These are phyloP conservation scores for Pseudoturritis turrita DNA, from an alignment of 345 rosid genomes.

Conservation along the genomic window DNA sequence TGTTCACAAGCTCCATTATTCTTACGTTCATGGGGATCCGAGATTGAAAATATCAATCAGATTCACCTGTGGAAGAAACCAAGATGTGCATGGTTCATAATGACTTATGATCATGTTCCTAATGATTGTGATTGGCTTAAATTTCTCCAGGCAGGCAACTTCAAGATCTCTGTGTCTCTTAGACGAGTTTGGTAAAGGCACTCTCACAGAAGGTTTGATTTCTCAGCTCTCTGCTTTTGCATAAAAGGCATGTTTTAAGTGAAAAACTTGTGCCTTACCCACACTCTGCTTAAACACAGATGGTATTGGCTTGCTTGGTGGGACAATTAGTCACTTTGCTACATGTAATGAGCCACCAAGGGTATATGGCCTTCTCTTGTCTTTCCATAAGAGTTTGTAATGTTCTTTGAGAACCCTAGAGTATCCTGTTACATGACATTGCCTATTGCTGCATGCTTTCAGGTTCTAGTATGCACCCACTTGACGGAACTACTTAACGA, in stretches of 20 bases:
- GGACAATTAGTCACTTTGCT: constrained; percentile 72
- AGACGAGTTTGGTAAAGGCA: constrained; percentile 99
- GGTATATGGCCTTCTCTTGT: constrained; percentile 47
- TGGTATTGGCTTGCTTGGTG: constrained; percentile 98
- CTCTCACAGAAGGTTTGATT: constrained; percentile 86
- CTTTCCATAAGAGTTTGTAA: not conserved
- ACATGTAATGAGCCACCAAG: constrained; percentile 66
- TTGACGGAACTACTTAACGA: constrained; percentile 73
- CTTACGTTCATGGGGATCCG: not conserved
- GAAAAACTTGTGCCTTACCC: constrained; percentile 3
- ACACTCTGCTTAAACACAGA: constrained; percentile 41
- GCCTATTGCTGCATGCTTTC: constrained; percentile 6
- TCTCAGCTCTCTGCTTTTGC: not conserved
- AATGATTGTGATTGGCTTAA: constrained; percentile 1
- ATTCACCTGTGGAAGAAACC: constrained; percentile 4
- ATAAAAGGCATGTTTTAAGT: not conserved
- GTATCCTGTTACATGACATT: not conserved
- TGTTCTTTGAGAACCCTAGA: not conserved
- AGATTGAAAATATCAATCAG: not conserved
- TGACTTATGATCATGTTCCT: not conserved
- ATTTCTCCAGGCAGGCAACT: constrained; percentile 78
- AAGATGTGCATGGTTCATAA: not conserved
- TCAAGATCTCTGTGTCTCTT: constrained; percentile 79
- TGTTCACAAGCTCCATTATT: constrained; percentile 1
- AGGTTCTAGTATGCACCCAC: constrained; percentile 93